Evolutionary conservation across 306 rosid genomes (phyloP), one percentile per base, ranked within the genome.

Genomic region (Geum urbanum): DNA sequence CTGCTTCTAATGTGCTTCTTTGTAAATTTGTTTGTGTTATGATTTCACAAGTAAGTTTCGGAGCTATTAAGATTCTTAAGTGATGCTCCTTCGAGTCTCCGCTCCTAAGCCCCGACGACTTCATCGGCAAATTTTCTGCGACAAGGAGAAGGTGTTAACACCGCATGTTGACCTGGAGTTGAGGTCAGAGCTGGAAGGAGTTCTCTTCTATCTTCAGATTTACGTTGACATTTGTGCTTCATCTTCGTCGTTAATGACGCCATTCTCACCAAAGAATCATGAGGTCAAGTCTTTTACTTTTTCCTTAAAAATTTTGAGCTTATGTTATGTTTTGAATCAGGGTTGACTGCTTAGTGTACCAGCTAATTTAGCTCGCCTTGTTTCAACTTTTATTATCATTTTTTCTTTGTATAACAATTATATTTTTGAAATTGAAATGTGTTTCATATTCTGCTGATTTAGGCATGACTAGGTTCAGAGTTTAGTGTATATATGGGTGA

Each of bases 11-110:
- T n/a, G n/a, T n/a, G n/a, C n/a, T n/a, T n/a, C n/a, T n/a, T n/a
- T n/a, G n/a, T n/a, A n/a, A n/a, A n/a, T n/a, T n/a, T n/a, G n/a
- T n/a, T n/a, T n/a, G n/a, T n/a, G n/a, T n/a, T n/a, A n/a, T n/a
- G n/a, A n/a, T n/a, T n/a, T n/a, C n/a, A n/a, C n/a, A n/a, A n/a
- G n/a, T n/a, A n/a, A n/a, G n/a, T n/a, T n/a, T n/a, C n/a, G n/a
- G n/a, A n/a, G n/a, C 84, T n/a, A 1, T 69, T 7, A 68, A 46
- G 69, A 78, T 73, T 66, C 65, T 91, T 52, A 83, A 82, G 66
- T 90, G 95, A 1, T 78, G 85, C 72, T 81, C 70, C 1, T 91
- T 95, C 19, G 95, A 85, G 39, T 95, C 97, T 4, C 55, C 59
- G 44, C 76, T 86, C 49, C 63, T 56, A 43, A n/a, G 66, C 9